phyloP scores from a whole-genome alignment of 75 land plant species.

The Sequoia sempervirens region DNA sequence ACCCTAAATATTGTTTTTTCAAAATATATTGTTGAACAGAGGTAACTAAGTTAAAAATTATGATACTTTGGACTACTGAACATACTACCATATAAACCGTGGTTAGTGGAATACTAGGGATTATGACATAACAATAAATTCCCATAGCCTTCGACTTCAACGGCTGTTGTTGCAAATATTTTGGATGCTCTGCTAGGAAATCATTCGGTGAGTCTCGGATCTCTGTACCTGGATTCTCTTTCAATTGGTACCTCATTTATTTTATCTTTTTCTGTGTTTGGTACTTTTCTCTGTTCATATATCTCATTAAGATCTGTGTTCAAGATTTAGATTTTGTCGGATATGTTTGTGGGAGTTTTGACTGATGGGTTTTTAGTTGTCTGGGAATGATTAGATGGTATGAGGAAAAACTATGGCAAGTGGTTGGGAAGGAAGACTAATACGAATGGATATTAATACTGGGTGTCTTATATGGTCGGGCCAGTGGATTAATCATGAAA shows the following conservation, averaged over 20 bases:
- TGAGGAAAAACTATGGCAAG: not conserved
- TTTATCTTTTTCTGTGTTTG: not conserved
- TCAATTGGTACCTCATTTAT: not conserved
- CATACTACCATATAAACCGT: too few relatives aligned
- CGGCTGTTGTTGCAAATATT: not conserved
- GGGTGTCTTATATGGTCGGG: not conserved
- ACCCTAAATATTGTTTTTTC: too few relatives aligned
- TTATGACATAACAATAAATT: too few relatives aligned
- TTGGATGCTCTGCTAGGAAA: not conserved
- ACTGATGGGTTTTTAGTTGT: not conserved
- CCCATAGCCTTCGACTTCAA: too few relatives aligned
- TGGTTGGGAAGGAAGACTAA: not conserved
- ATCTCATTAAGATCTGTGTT: not conserved
- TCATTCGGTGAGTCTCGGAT: not conserved
- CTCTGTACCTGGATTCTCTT: not conserved
- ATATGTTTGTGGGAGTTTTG: not conserved
- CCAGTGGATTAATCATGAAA: not conserved
- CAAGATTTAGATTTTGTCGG: not conserved
- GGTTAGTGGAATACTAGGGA: too few relatives aligned
- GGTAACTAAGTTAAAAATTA: too few relatives aligned
- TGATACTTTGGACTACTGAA: too few relatives aligned
- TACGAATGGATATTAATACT: not conserved
- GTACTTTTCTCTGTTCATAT: not conserved
- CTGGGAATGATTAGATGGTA: not conserved
- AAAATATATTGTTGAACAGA: too few relatives aligned